Percentiles rank a stretch among this genome's conserved stretches.
These are phyloP conservation scores for Ganoderma multipileum DNA, from an alignment of 1,284 basidiomycete species.

Conservation along the genomic window DNA sequence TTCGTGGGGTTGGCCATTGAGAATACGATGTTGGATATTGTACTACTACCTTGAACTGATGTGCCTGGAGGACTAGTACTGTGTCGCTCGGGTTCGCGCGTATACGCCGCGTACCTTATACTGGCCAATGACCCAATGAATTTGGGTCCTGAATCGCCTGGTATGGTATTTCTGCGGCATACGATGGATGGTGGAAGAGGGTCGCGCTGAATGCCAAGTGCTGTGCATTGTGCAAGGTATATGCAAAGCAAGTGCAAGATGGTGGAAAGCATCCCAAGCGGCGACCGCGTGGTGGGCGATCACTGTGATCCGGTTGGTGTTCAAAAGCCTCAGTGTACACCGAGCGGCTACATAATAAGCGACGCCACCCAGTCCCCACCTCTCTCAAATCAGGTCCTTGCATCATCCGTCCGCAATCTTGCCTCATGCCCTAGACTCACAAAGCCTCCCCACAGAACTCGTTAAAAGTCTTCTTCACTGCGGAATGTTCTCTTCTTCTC, in stretches of 20 bases:
- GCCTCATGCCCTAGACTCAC: constrained; percentile 10
- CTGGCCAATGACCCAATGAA: no score
- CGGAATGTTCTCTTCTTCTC: constrained; percentile 7
- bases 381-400: neutral
- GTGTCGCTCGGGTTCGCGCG: no score
- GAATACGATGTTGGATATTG: neutral
- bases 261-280: no score
- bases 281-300: neutral
- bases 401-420: constrained; percentile 12
- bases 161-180: no score
- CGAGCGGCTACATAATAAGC: neutral
- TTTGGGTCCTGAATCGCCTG: no score
- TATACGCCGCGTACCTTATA: no score
- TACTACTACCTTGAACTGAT: neutral
- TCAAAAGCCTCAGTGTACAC: neutral
- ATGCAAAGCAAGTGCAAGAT: no score
- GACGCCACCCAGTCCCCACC: neutral
- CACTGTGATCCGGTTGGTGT: neutral
- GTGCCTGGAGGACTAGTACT: no score
- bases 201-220: no score
- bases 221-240: neutral
- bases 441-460: constrained; percentile 9
- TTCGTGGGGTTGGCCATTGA: neutral
- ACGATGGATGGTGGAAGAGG: no score
- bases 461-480: neutral